These are phyloP conservation scores for Baeospora myosura DNA, from an alignment of 1,284 basidiomycete species.

Conservation along the genomic window DNA sequence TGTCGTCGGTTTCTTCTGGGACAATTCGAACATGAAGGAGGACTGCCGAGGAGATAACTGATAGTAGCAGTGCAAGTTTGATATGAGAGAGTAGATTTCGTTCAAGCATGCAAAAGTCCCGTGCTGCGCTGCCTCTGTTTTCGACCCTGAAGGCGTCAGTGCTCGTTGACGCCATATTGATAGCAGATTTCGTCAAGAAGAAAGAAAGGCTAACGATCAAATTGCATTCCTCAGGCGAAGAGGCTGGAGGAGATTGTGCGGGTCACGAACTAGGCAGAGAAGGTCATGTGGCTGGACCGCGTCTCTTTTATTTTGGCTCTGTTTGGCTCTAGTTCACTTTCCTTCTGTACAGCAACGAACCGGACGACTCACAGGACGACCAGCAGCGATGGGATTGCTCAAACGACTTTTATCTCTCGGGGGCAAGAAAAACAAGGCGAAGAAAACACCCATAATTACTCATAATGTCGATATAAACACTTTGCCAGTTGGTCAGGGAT, in stretches of 20 bases:
- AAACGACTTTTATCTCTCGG: constrained; percentile 66
- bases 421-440: constrained; percentile 56
- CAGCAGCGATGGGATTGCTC: constrained; percentile 53
- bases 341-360: constrained; percentile 10
- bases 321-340: constrained; percentile 42
- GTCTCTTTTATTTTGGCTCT: constrained; percentile 30
- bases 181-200: too few species aligned
- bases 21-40: constrained; percentile 52
- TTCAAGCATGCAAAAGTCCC: constrained; percentile 72
- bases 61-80: constrained; percentile 57
- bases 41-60: constrained; percentile 54
- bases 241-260: too few species aligned
- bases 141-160: constrained; percentile 18
- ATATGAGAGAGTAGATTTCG: constrained; percentile 62
- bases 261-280: too few species aligned
- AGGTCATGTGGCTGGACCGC: too few species aligned
- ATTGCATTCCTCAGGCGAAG: too few species aligned
- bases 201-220: too few species aligned
- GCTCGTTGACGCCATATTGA: background rate
- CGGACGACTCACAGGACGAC: constrained; percentile 12
- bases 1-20: constrained; percentile 27
- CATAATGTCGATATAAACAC: constrained; percentile 19
- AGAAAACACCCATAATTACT: constrained; percentile 27
- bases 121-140: constrained; percentile 44
- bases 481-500: constrained; percentile 6